A percentile compares a stretch with the other conserved stretches of the same genome.
Conservation (phyloP, 148 eudicot species). For the Rhododendron griersonianum region DNA sequence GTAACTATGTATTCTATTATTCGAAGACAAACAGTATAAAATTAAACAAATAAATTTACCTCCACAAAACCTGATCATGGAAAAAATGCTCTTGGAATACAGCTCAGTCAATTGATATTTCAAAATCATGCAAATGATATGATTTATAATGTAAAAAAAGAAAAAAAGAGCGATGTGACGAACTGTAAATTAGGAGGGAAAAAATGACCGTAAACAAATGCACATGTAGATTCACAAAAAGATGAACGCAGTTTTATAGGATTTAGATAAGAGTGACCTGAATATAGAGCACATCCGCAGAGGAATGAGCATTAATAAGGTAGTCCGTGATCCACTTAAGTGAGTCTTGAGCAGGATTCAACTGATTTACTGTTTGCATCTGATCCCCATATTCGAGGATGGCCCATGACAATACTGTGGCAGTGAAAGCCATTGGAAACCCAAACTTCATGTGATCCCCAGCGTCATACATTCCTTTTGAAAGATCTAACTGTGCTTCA, state of each 20-base stretch:
- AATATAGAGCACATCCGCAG: slow-evolving; percentile 67
- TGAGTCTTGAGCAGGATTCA: slow-evolving; percentile 64
- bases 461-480: slow-evolving; percentile 92
- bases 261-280: slow-evolving; percentile 41
- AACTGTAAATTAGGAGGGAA: too few species aligned
- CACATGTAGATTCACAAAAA: not conserved
- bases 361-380: slow-evolving; percentile 57
- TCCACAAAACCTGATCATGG: not conserved
- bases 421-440: slow-evolving; percentile 93
- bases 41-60: not conserved
- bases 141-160: not conserved
- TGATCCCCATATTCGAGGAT: slow-evolving; percentile 91
- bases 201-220: not conserved
- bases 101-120: not conserved
- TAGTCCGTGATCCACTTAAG: slow-evolving; percentile 91
- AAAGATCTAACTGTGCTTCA: slow-evolving; percentile 59
- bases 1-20: not conserved
- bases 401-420: slow-evolving; percentile 85
- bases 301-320: slow-evolving; percentile 72
- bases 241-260: not conserved
- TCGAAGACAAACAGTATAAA: not conserved
- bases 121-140: not conserved
- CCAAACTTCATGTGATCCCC: slow-evolving; percentile 97
- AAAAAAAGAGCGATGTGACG: not conserved
- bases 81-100: not conserved